phyloP scores from a whole-genome alignment of 306 rosid species.

The Styphnolobium japonicum region DNA sequence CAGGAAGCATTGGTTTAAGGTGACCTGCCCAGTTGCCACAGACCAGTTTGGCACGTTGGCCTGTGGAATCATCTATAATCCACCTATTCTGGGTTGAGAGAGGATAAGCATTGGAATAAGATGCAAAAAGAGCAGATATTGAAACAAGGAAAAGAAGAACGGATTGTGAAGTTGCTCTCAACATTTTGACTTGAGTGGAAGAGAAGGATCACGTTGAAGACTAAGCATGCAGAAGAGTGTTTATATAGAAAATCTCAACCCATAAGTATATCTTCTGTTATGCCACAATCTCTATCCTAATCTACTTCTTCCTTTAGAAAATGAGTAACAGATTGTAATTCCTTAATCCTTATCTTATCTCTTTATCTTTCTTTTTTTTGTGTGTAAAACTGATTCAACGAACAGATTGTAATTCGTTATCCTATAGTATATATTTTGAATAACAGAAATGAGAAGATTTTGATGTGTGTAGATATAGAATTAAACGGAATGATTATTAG shows the following conservation, averaged over 20 bases:
- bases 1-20: constrained; percentile 31
- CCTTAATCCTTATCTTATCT: not conserved
- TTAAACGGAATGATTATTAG: no score
- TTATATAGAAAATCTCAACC: not conserved
- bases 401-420: no score
- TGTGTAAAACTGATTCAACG: no score
- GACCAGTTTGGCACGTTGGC: constrained; percentile 25
- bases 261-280: not conserved
- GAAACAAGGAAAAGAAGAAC: not conserved
- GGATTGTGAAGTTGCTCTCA: not conserved
- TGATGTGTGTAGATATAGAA: no score
- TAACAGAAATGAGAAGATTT: no score
- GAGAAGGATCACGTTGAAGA: not conserved
- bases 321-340: not conserved
- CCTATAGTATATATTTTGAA: no score
- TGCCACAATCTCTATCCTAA: not conserved
- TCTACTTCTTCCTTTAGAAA: not conserved
- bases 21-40: constrained; percentile 37
- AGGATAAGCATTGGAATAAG: constrained; percentile 14
- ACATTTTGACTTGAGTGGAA: constrained; percentile 1
- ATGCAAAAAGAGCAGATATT: not conserved
- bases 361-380: not conserved
- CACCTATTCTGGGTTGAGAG: constrained; percentile 34
- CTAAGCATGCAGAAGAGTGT: not conserved
- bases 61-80: constrained; percentile 20